Percentiles rank a stretch among this genome's conserved stretches.
Conservation (phyloP, 2,329 filamentous ascomycete genomes). For the Esteya vermicola region DNA sequence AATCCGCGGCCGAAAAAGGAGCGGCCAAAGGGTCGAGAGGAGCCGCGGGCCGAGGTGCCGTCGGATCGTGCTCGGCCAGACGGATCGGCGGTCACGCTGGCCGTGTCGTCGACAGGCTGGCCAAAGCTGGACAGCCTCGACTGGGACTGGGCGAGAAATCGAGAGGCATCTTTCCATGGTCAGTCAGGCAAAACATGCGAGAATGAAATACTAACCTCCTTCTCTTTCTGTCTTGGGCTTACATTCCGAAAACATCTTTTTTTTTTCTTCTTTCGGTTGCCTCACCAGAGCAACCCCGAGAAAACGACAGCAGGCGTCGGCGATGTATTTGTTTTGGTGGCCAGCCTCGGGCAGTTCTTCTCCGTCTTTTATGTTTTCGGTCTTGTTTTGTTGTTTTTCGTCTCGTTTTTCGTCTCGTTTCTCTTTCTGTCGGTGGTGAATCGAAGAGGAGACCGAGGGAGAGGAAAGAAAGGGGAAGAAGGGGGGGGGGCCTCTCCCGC, state of each 20-base stretch:
- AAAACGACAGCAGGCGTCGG: conserved; percentile 4
- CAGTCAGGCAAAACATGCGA: background rate
- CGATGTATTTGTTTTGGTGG: background rate
- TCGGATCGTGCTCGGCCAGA: conserved; percentile 19
- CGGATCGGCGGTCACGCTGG: conserved; percentile 11
- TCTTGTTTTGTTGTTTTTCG: no score
- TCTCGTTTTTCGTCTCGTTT: no score
- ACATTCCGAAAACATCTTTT: conserved; percentile 84
- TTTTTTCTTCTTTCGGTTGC: no score
- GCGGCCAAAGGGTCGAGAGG: conserved; percentile 20
- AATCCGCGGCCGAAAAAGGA: conserved; percentile 23
- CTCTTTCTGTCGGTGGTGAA: no score
- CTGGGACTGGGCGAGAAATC: conserved; percentile 92
- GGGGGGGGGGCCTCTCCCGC: no score
- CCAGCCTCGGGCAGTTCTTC: no score
- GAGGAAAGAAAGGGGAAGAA: background rate
- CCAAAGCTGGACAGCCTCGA: conserved; percentile 66
- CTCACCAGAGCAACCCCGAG: conserved; percentile 7
- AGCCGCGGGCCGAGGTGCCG: conserved; percentile 17
- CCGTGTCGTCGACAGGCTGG: conserved; percentile 31
- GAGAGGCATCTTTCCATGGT: conserved; percentile 64
- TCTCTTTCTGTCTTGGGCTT: no score
- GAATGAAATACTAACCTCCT: background rate
- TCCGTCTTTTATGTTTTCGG: no score
- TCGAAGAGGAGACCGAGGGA: background rate